Percentiles rank a stretch among this genome's conserved stretches.
Conservation (phyloP, 352 stramenopile species). For the Globisporangium nagaii region DNA sequence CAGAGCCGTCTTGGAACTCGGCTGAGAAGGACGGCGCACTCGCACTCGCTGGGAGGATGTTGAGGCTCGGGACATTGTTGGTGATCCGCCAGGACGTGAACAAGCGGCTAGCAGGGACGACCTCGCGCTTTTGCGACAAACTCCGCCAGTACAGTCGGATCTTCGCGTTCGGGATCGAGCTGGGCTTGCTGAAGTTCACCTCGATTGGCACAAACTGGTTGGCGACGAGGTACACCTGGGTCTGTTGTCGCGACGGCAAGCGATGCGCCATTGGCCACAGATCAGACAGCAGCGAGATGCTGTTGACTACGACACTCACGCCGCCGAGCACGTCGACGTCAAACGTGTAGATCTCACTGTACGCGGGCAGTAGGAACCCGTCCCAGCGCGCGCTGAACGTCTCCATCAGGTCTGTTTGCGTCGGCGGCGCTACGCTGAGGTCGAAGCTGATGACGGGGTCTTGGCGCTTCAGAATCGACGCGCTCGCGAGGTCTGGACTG, state of each 20-base stretch:
- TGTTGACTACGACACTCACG: constrained; percentile 22
- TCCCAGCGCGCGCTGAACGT: constrained; percentile 58
- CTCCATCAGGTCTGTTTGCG: constrained; percentile 25
- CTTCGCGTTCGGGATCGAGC: constrained; percentile 19
- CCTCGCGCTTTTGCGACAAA: constrained; percentile 32
- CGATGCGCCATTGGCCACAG: constrained; percentile 19
- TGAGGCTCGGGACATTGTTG: constrained; percentile 46
- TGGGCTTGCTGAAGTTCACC: constrained; percentile 47
- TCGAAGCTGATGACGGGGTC: constrained; percentile 43
- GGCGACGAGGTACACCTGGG: constrained; percentile 17
- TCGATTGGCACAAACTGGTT: constrained; percentile 39
- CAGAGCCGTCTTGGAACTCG: constrained; percentile 13
- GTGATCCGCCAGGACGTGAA: constrained; percentile 52
- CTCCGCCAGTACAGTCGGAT: constrained; percentile 52
- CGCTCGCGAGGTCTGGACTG: constrained; percentile 19
- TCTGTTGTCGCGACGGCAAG: constrained; percentile 6
- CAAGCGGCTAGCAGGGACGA: constrained; percentile 33
- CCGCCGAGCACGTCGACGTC: constrained; percentile 28
- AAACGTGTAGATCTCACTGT: constrained; percentile 58
- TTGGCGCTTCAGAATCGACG: constrained; percentile 21
- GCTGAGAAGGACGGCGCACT: constrained; percentile 32
- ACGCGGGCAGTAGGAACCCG: constrained; percentile 41
- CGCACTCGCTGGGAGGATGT: constrained; percentile 26
- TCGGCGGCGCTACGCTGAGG: constrained; percentile 32
- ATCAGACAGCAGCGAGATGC: constrained; percentile 2